These are phyloP conservation scores for Pyricularia sp. DNA, from an alignment of 2,329 filamentous ascomycete species.

Conservation along the genomic window DNA sequence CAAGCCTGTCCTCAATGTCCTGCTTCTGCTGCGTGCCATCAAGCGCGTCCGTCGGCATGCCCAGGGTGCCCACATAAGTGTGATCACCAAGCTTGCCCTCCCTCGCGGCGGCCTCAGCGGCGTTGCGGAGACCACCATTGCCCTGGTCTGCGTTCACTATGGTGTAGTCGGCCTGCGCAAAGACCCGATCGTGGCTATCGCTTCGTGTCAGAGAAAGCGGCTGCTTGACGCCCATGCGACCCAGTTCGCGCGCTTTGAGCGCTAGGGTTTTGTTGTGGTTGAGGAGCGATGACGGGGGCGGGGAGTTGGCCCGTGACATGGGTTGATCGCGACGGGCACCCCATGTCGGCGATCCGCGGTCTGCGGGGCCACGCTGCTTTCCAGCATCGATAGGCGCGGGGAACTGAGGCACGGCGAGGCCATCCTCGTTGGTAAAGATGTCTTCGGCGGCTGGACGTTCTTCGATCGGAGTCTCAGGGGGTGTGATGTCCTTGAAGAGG, in stretches of 20 bases:
- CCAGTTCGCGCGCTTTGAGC: conserved; percentile 47
- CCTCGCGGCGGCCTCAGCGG: conserved; percentile 67
- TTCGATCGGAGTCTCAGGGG: conserved; percentile 44
- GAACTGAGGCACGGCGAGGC: conserved; percentile 43
- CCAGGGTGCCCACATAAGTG: conserved; percentile 86
- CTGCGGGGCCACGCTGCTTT: conserved; percentile 52
- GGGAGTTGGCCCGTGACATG: conserved; percentile 61
- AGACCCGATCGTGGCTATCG: conserved; percentile 58
- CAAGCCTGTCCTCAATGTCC: conserved; percentile 74
- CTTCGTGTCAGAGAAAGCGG: conserved; percentile 42
- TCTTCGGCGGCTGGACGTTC: conserved; percentile 31
- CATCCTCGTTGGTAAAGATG: conserved; percentile 49
- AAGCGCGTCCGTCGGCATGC: conserved; percentile 86
- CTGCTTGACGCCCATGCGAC: conserved; percentile 47
- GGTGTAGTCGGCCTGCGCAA: conserved; percentile 72
- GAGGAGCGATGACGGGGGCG: conserved; percentile 67
- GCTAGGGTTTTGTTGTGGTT: conserved; percentile 49
- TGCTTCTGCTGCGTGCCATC: conserved; percentile 64
- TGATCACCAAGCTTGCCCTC: conserved; percentile 63
- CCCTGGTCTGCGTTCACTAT: conserved; percentile 82
- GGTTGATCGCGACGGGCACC: conserved; percentile 70
- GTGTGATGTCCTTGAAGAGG: conserved; percentile 45
- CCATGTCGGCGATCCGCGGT: conserved; percentile 70
- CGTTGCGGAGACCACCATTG: conserved; percentile 86
- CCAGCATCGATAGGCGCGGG: conserved; percentile 24